Conservation (phyloP, 805 yeast species). For the Sungouiella thailandica region DNA sequence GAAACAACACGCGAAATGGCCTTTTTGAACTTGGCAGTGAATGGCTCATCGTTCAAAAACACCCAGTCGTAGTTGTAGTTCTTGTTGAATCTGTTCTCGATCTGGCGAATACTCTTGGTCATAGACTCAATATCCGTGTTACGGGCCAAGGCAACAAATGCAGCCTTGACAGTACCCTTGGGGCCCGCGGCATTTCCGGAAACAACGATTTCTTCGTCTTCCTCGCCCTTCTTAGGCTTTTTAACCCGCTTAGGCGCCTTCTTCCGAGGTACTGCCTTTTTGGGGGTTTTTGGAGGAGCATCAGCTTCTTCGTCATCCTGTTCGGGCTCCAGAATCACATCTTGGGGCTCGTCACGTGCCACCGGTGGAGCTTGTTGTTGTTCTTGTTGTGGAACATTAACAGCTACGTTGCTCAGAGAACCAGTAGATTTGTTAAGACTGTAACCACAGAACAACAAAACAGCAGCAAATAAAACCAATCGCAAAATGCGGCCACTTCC, state of each 20-base stretch:
- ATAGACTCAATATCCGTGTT: slow-evolving; percentile 64
- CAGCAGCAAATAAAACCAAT: slow-evolving; percentile 43
- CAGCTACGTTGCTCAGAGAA: slow-evolving; percentile 7
- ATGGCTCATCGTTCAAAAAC: slow-evolving; percentile 82
- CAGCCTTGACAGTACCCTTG: slow-evolving; percentile 53
- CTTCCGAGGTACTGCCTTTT: neutral
- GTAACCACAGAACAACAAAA: slow-evolving; percentile 43
- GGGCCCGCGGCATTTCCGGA: too few species aligned
- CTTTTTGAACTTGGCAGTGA: slow-evolving; percentile 73
- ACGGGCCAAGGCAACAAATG: slow-evolving; percentile 77
- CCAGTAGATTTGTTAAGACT: slow-evolving; percentile 40
- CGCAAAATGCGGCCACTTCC: slow-evolving; percentile 45
- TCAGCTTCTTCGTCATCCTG: too few species aligned
- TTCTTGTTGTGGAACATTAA: neutral
- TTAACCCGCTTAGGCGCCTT: slow-evolving; percentile 1
- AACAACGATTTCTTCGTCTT: too few species aligned
- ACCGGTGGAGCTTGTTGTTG: neutral
- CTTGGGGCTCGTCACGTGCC: neutral
- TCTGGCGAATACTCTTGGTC: slow-evolving; percentile 60
- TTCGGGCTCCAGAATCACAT: neutral
- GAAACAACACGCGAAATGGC: slow-evolving; percentile 64
- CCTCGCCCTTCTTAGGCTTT: neutral
- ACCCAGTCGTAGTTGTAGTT: slow-evolving; percentile 91
- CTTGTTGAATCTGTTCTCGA: slow-evolving; percentile 86
- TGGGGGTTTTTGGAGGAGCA: neutral